Evolutionary conservation across 2,329 filamentous ascomycete genomes (phyloP).

Genomic region (Colletotrichum somersetense): DNA sequence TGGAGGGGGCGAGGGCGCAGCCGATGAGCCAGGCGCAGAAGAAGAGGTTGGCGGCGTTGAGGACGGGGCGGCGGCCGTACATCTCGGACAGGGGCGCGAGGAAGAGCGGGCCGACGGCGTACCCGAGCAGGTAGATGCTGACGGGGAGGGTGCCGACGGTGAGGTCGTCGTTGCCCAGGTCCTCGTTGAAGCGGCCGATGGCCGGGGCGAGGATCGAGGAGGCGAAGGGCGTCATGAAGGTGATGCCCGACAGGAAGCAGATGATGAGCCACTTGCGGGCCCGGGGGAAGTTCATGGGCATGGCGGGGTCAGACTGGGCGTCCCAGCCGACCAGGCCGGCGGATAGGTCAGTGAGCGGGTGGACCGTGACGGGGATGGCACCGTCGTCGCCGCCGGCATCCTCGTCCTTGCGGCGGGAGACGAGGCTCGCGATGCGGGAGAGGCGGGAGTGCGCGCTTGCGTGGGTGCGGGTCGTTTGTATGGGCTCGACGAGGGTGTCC

Average conservation of each 20-base stretch:
- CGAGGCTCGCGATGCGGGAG: constrained; percentile 44
- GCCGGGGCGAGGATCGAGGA: constrained; percentile 71
- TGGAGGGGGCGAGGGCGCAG: constrained; percentile 69
- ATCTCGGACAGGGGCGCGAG: constrained; percentile 72
- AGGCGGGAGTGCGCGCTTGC: constrained; percentile 46
- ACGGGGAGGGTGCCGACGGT: constrained; percentile 66
- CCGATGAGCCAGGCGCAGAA: constrained; percentile 75
- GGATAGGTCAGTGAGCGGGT: constrained; percentile 65
- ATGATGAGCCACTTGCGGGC: constrained; percentile 70
- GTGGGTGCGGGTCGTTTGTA: constrained; percentile 26
- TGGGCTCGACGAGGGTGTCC: constrained; percentile 23
- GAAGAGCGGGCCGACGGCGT: constrained; percentile 68
- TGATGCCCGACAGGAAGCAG: constrained; percentile 69
- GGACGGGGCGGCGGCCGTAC: constrained; percentile 70
- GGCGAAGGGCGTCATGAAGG: constrained; percentile 74
- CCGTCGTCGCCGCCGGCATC: constrained; percentile 45
- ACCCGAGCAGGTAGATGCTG: constrained; percentile 72
- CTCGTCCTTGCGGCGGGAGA: constrained; percentile 44
- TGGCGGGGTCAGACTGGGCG: constrained; percentile 66
- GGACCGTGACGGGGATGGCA: constrained; percentile 50
- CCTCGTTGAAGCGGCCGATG: constrained; percentile 56
- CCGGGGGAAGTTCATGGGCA: constrained; percentile 69
- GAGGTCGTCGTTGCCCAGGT: constrained; percentile 58
- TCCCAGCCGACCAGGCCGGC: constrained; percentile 72
- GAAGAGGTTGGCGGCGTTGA: constrained; percentile 68